Evolutionary conservation across 1,284 basidiomycete genomes (phyloP).

Genomic region (Apiotrichum siamense): DNA sequence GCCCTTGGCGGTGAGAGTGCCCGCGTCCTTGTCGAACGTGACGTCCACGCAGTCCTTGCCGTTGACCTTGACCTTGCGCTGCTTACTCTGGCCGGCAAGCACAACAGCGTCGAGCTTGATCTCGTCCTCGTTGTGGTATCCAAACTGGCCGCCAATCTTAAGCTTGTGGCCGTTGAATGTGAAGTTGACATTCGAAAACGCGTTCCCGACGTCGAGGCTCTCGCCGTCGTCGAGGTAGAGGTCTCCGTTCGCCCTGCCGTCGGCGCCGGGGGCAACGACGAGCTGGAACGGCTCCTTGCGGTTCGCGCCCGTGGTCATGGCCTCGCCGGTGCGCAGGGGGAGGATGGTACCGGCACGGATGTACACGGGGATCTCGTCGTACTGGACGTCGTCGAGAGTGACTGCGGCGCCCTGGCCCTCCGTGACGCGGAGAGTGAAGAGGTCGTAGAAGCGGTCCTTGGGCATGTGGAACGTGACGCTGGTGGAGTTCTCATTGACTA

Average conservation of each 20-base stretch:
- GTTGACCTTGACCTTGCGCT: conserved; percentile 10
- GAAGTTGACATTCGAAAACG: conserved; percentile 52
- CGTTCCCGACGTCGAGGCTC: conserved; percentile 45
- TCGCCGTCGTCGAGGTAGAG: conserved; percentile 62
- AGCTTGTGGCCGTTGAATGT: conserved; percentile 50
- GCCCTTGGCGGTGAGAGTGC: background rate
- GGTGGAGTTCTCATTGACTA: conserved; percentile 57
- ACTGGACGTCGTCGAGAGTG: conserved; percentile 46
- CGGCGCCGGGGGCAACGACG: conserved; percentile 53
- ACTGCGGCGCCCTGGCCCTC: conserved; percentile 35
- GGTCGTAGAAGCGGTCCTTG: conserved; percentile 61
- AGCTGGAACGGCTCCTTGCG: conserved; percentile 55
- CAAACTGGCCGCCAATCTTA: conserved; percentile 53
- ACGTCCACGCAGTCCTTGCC: conserved; percentile 5
- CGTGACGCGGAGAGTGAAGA: conserved; percentile 60
- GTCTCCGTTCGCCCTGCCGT: conserved; percentile 53
- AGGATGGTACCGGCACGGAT: conserved; percentile 58
- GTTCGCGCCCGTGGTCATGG: conserved; percentile 58
- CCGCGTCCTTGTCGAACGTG: background rate
- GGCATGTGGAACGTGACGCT: conserved; percentile 50
- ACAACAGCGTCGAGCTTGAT: conserved; percentile 17
- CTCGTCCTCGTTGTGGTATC: conserved; percentile 34
- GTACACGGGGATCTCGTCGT: conserved; percentile 59
- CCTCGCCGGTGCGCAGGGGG: conserved; percentile 55
- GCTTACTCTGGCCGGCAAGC: conserved; percentile 17